phyloP scores from a whole-genome alignment of 352 stramenopile species.

The Pythium dissimile region DNA sequence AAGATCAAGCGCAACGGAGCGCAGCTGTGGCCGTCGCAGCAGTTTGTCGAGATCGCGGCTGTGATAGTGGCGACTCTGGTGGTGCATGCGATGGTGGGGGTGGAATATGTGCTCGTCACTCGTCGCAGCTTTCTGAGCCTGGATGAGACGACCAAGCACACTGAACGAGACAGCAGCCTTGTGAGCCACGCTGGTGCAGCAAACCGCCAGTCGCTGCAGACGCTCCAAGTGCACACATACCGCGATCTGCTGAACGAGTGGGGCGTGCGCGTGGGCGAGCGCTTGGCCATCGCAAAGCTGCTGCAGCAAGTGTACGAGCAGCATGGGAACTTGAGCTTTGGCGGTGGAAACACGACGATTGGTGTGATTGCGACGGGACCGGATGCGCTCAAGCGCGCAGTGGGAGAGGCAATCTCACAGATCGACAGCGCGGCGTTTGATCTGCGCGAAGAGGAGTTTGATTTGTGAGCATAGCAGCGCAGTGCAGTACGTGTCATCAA shows the following conservation, averaged over 20 bases:
- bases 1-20: neutral
- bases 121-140: neutral
- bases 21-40: constrained; percentile 12
- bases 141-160: neutral
- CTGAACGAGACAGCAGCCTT: neutral
- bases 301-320: neutral
- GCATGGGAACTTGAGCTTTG: neutral
- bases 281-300: neutral
- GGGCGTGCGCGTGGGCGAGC: neutral
- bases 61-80: neutral
- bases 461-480: neutral
- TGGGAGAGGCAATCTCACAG: neutral
- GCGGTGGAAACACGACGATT: neutral
- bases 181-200: neutral
- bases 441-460: constrained; percentile 5
- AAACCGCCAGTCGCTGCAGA: neutral
- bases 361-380: constrained; percentile 5
- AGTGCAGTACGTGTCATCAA: neutral
- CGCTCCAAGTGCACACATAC: neutral
- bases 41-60: neutral
- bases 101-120: neutral
- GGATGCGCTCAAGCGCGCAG: neutral
- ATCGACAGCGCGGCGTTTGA: constrained; percentile 7
- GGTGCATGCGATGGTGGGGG: neutral
- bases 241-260: constrained; percentile 3